Base-by-base conservation (phyloP, 2,329 filamentous ascomycete species). In the Penicillium rolfsii region DNA sequence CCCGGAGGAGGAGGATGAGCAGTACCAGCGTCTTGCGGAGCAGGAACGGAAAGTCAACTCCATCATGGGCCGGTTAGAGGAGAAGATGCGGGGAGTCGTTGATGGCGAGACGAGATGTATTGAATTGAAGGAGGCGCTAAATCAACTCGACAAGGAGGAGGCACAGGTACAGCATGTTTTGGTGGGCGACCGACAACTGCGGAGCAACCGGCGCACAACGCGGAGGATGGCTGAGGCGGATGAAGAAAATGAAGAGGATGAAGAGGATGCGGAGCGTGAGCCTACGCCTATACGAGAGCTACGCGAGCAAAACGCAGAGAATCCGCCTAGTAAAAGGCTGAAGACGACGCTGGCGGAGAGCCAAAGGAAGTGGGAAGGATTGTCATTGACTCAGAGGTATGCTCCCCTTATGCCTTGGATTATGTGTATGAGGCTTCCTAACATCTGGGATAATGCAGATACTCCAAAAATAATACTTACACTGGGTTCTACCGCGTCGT, bases 401-500 rank as follows among this genome's bases (percentile, higher is more conserved):
- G 59, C 40, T 58, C 19, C 22, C 24, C 22, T 46, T 71, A 7
- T 75, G 73, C 5, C 66, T 78, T 28, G 64, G 59, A 1, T 24
- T 11, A 22, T n/a, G 30, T 28, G 5, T 14, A 14, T 26, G 16
- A n/a, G 14, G 14, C 2, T 30, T 2, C 45, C 50, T 65, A 57
- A 65, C 54, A 40, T 24, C 58, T 48, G 50, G 33, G 30, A 24
- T 24, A 5, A 41, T 60, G 38, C 54, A 77, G 75, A 64, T 91
- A 90, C 70, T 80, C 84, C 4, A 76, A 79, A 8, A 81, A 89
- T 69, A 85, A 88, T 65, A 77, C 81, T 55, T 90, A 90, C 73
- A 77, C 81, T 52, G 79, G 80, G 24, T 90, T 89, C 79, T 85
- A 86, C 70, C 77, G 80, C 8, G 75, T 84, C n/a, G 79, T 89